Base-by-base conservation (phyloP, 768 basidiomycete species). In the Podaxis rugospora region DNA sequence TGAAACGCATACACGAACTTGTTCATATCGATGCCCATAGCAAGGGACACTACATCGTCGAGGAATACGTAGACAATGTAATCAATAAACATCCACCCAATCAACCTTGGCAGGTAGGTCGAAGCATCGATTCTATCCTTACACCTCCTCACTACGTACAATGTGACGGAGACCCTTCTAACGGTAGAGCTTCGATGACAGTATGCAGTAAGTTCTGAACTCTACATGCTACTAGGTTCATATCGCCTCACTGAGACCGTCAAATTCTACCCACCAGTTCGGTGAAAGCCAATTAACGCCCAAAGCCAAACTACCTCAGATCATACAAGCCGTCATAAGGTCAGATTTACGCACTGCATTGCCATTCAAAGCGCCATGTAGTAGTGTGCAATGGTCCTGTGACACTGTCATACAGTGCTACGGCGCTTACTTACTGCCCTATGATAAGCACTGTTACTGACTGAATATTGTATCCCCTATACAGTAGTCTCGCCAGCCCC, bases 301-400 rank as follows among this genome's bases (percentile, higher is more conserved):
- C 23, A 93, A 87, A 70, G 67, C 76, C n/a, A 88, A 85, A 65
- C 72, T 92, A n/a, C 79, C 88, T 0, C 80, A 86, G 57, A 80
- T 93, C 52, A 78, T 93, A 2, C 87, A 89, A 66, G 87, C 88
- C 16, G 71, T 89, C 59, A 82, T 93, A 65, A 90, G 87, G 89
- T 87, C 23, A 61, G 44, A 47, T 55, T 53, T 42, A 36, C 28
- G 62, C 57, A 51, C 70, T 54, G 72, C 59, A 52, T 28, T 42
- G 40, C 40, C 42, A 21, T 40, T 63, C 40, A 10, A 44, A 44
- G 42, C n/a, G 18, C 18, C 42, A 14, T 16, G 42, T 44, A 44
- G 39, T 9, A 44, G 42, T n/a, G 14, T 47, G 55, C 44, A 44
- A 55, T 49, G 6, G 11, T 16, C 23, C 42, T 53, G 47, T 59